A percentile compares a stretch with the other conserved stretches of the same genome.
These are phyloP conservation scores for Leptographium lundbergii DNA, from an alignment of 2,329 filamentous ascomycete genomes.

Conservation along the genomic window DNA sequence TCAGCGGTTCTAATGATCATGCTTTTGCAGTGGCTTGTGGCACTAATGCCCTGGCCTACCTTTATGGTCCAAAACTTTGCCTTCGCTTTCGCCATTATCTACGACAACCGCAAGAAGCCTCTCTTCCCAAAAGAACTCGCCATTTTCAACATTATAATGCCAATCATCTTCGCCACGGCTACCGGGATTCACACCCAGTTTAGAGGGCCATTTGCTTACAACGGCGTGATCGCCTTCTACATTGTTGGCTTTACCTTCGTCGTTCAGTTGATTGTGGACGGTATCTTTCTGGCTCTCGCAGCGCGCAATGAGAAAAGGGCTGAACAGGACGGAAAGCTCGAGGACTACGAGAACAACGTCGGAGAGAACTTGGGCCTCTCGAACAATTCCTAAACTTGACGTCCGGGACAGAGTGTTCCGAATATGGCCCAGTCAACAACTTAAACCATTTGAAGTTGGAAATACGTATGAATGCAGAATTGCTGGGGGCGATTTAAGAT, in stretches of 20 bases:
- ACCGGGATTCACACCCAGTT: slow-evolving; percentile 4
- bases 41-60: slow-evolving; percentile 4
- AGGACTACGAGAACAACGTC: not conserved
- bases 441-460: not conserved
- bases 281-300: not conserved
- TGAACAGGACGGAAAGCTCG: not conserved
- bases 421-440: not conserved
- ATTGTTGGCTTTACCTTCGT: slow-evolving; percentile 6
- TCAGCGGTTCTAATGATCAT: not conserved
- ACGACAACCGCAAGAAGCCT: slow-evolving; percentile 4
- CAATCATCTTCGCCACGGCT: slow-evolving; percentile 5
- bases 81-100: slow-evolving; percentile 5
- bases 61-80: slow-evolving; percentile 7
- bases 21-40: slow-evolving; percentile 4
- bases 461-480: not conserved
- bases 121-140: slow-evolving; percentile 6
- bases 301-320: not conserved
- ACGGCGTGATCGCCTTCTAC: slow-evolving; percentile 3
- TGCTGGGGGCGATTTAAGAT: too few relatives aligned
- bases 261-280: slow-evolving; percentile 4
- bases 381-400: not conserved
- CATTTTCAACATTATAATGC: slow-evolving; percentile 6
- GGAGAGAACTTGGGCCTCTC: not conserved
- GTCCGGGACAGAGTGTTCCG: not conserved
- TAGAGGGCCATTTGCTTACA: slow-evolving; percentile 3